These are phyloP conservation scores for Tricladium varicosporioides DNA, from an alignment of 2,329 filamentous ascomycete species.

Conservation along the genomic window DNA sequence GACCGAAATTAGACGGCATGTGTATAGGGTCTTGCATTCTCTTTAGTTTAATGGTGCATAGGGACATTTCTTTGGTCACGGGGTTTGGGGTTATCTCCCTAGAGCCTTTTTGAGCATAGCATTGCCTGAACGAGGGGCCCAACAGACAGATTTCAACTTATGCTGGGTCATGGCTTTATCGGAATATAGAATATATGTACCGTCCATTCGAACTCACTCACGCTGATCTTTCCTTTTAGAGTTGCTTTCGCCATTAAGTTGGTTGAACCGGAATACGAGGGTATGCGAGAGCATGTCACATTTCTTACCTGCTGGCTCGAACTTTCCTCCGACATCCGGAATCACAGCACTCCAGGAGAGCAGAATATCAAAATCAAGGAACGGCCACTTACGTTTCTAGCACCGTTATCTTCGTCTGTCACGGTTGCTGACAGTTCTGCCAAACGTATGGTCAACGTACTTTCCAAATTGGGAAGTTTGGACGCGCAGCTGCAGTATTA, in stretches of 20 bases:
- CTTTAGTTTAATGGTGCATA: constrained; percentile 15
- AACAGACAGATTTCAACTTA: neutral
- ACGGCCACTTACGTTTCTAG: neutral
- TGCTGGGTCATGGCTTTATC: neutral
- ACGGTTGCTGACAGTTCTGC: neutral
- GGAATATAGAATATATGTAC: neutral
- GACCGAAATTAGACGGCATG: constrained; percentile 34
- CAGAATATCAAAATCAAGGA: neutral
- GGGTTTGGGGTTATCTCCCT: constrained; percentile 1
- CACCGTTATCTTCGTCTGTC: neutral
- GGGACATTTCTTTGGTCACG: constrained; percentile 10
- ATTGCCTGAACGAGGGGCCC: constrained; percentile 15
- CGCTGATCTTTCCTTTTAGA: too few species aligned
- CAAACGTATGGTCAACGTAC: neutral
- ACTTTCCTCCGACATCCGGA: too few species aligned
- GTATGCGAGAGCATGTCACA: too few species aligned
- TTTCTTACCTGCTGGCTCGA: too few species aligned
- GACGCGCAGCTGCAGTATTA: neutral
- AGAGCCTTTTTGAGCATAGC: constrained; percentile 10
- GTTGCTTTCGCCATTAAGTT: too few species aligned
- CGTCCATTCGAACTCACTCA: neutral
- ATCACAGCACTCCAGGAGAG: neutral
- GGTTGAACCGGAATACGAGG: too few species aligned
- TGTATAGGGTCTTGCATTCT: constrained; percentile 12
- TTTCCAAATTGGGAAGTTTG: neutral